Evolutionary conservation across 352 stramenopile species (phyloP).

Genomic region (Phytophthora pseudosyringae): DNA sequence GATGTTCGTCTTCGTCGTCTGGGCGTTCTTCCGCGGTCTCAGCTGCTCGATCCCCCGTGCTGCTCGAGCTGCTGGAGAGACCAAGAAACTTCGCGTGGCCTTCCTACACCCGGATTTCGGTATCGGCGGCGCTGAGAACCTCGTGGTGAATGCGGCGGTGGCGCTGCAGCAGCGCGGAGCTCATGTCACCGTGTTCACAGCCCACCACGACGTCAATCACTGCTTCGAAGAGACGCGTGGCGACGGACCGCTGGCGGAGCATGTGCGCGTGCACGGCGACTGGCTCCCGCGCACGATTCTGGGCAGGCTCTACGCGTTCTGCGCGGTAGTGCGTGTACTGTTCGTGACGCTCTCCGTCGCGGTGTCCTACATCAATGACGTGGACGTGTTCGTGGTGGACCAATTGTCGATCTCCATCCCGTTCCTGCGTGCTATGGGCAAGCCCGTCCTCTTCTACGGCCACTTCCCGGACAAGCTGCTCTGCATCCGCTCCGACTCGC

Average conservation of each 20-base stretch:
- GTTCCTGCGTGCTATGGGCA: slow-evolving; percentile 71
- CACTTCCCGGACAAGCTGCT: slow-evolving; percentile 99
- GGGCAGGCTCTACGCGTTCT: slow-evolving; percentile 92
- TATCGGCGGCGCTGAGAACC: slow-evolving; percentile 96
- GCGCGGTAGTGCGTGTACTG: slow-evolving; percentile 93
- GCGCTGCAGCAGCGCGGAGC: slow-evolving; percentile 85
- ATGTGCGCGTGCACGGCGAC: slow-evolving; percentile 91
- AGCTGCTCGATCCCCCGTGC: slow-evolving; percentile 30
- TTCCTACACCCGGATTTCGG: slow-evolving; percentile 99
- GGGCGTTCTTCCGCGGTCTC: slow-evolving; percentile 36
- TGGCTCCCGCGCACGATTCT: slow-evolving; percentile 94
- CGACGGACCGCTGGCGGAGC: slow-evolving; percentile 73
- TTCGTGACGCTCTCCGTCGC: slow-evolving; percentile 88
- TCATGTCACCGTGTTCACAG: slow-evolving; percentile 95
- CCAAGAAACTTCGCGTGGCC: slow-evolving; percentile 70
- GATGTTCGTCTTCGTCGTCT: slow-evolving; percentile 29
- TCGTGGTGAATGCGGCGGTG: slow-evolving; percentile 92
- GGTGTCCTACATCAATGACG: slow-evolving; percentile 44
- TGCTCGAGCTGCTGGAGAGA: slow-evolving; percentile 5
- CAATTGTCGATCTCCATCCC: slow-evolving; percentile 85
- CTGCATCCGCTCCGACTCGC: slow-evolving; percentile 58
- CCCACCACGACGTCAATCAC: slow-evolving; percentile 94
- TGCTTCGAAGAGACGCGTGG: slow-evolving; percentile 95
- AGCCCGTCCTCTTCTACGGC: slow-evolving; percentile 98
- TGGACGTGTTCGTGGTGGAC: slow-evolving; percentile 85